Evolutionary conservation across 768 basidiomycete species (phyloP).

Genomic region (Gymnopilus dilepis): DNA sequence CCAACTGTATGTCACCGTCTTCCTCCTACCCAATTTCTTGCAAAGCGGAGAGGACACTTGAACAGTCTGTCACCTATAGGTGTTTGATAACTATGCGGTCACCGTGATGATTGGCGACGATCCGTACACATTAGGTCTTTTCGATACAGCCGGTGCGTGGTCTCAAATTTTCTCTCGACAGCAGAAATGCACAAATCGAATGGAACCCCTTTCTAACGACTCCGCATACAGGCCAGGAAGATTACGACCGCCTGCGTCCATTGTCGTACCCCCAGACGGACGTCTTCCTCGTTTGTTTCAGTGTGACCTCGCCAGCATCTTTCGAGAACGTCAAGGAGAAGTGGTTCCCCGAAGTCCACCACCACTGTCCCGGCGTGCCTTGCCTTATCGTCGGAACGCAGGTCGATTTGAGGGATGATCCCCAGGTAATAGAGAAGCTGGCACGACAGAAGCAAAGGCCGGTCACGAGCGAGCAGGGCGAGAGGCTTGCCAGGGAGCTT

Average conservation of each 20-base stretch:
- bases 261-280: constrained; percentile 99
- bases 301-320: constrained; percentile 96
- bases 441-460: constrained; percentile 96
- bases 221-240: constrained; percentile 83
- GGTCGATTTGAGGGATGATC: constrained; percentile 94
- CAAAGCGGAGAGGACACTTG: constrained; percentile 21
- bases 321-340: constrained; percentile 99
- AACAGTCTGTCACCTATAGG: constrained; percentile 48
- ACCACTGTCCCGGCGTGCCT: constrained; percentile 98
- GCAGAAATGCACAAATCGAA: not conserved
- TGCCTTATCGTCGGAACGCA: constrained; percentile 99
- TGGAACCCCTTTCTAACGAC: constrained; percentile 4
- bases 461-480: constrained; percentile 85
- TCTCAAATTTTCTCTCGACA: constrained; percentile 21
- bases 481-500: constrained; percentile 93
- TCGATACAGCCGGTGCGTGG: constrained; percentile 94
- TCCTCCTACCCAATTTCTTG: constrained; percentile 24
- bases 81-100: constrained; percentile 97
- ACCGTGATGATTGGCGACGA: constrained; percentile 99
- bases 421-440: constrained; percentile 92
- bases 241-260: constrained; percentile 98
- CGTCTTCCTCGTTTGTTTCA: constrained; percentile 99
- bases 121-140: constrained; percentile 96
- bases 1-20: constrained; percentile 77
- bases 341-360: constrained; percentile 99